Evolutionary conservation across 495 filamentous ascomycete genomes (phyloP), one percentile per base, ranked within the genome.

Genomic region (Podospora tetraspora): DNA sequence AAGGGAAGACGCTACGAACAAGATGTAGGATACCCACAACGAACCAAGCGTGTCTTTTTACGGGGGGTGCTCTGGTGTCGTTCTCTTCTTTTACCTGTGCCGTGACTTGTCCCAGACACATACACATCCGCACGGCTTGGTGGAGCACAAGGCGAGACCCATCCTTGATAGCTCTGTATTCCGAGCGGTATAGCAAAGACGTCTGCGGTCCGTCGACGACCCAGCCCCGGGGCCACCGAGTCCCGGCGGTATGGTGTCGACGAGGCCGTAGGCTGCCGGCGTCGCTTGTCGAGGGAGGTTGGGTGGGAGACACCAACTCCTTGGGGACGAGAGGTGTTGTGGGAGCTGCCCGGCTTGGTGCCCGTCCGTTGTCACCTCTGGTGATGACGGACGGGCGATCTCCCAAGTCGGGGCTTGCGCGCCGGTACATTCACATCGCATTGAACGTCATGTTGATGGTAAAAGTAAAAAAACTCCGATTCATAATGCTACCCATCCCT

Each of bases 141-240:
- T 86, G 85, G 84, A 86, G 84, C 80, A 84, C 85, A 86, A 86
- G 84, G 85, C 83, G 84, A 85, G 85, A 84, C 73, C 83, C 77
- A 83, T 87, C 85, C 84, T 86, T 87, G 84, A 78, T 76, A 71
- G 81, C 84, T 85, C 83, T 87, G 84, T 87, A 86, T 86, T 86
- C 84, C 84, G 84, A 84, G 84, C 85, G 85, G 82, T 79, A 87
- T 66, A 87, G 78, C 64, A 76, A 84, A 60, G 34, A 56, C 13
- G 65, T 61, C 43, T 66, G 29, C 58, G 56, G 62, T 29, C 16
- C 34, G 43, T 52, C 13, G 19, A 56, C 34, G 57, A 6, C 65
- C n/a, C 27, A 29, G 57, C 58, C 57, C 43, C n/a, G 19, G 29
- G 65, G 65, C 32, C 64, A 13, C 21, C 19, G 11, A 24, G 24